These are phyloP conservation scores for Cyberlindnera saturnus DNA, from an alignment of 805 yeast species.

Conservation along the genomic window DNA sequence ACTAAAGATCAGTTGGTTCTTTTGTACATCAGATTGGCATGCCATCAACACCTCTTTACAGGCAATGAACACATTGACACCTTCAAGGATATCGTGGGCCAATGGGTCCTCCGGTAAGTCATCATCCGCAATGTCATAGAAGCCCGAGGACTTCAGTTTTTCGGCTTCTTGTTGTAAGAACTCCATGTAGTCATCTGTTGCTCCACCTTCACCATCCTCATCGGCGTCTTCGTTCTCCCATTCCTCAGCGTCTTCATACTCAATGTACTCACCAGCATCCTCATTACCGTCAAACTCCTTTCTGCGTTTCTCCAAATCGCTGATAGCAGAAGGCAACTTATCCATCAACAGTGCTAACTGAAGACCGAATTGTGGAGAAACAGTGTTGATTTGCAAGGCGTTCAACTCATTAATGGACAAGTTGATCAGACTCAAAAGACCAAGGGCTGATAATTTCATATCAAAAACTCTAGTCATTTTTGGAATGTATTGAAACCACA, in stretches of 20 bases:
- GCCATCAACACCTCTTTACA: slow-evolving; percentile 50
- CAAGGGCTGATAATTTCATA: slow-evolving; percentile 67
- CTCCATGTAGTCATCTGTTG: slow-evolving; percentile 40
- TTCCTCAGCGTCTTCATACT: slow-evolving; percentile 27
- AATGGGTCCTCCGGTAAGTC: slow-evolving; percentile 80
- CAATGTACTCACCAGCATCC: slow-evolving; percentile 17
- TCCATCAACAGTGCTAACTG: slow-evolving; percentile 47
- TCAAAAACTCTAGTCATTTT: slow-evolving; percentile 69
- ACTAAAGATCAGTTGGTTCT: slow-evolving; percentile 46
- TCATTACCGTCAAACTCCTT: slow-evolving; percentile 30
- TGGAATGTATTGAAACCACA: slow-evolving; percentile 57
- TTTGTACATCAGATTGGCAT: slow-evolving; percentile 42
- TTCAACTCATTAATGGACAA: slow-evolving; percentile 25
- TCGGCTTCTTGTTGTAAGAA: slow-evolving; percentile 41
- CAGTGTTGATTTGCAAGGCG: slow-evolving; percentile 28
- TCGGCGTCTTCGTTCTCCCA: slow-evolving; percentile 27
- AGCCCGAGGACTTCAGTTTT: slow-evolving; percentile 29
- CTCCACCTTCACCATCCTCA: slow-evolving; percentile 24
- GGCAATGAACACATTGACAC: slow-evolving; percentile 61
- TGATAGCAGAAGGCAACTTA: slow-evolving; percentile 67
- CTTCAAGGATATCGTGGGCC: slow-evolving; percentile 73
- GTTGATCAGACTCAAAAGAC: slow-evolving; percentile 45
- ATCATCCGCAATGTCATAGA: slow-evolving; percentile 45
- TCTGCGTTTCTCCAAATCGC: slow-evolving; percentile 55
- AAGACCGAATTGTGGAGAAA: slow-evolving; percentile 44